A percentile compares a stretch with the other conserved stretches of the same genome.
Evolutionary conservation across 2,329 filamentous ascomycete species (phyloP).

Genomic region (Fusarium penzigii): DNA sequence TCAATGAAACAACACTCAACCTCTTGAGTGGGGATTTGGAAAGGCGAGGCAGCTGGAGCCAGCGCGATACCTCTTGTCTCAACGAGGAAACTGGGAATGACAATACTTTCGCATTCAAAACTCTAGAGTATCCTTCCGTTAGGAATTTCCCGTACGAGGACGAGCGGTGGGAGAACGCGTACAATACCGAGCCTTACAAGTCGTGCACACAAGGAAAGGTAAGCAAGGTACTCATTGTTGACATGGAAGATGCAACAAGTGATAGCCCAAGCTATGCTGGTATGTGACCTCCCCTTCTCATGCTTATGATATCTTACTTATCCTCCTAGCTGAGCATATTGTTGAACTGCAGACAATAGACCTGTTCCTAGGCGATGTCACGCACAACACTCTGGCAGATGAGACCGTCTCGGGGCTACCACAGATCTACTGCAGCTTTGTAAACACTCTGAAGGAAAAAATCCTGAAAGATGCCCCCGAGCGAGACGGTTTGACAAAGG

Average conservation of each 20-base stretch:
- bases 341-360: conserved; percentile 7
- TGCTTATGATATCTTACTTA: too few species aligned
- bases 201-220: conserved; percentile 1
- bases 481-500: conserved; percentile 1
- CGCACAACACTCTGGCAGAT: background rate
- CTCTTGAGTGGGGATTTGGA: too few species aligned
- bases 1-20: too few species aligned
- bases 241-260: background rate
- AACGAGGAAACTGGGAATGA: background rate
- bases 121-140: background rate
- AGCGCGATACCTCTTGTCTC: background rate
- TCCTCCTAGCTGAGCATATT: conserved; percentile 6
- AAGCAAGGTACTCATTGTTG: background rate
- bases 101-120: background rate
- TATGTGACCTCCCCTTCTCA: conserved; percentile 2
- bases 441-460: background rate
- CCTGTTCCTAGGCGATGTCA: conserved; percentile 4
- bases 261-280: conserved; percentile 1
- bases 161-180: conserved; percentile 6
- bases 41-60: too few species aligned
- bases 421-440: conserved; percentile 9
- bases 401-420: background rate
- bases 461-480: conserved; percentile 1
- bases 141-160: conserved; percentile 1
- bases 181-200: conserved; percentile 1